Percentiles rank a stretch among this genome's conserved stretches.
Conservation (phyloP, 495 filamentous ascomycete species). For the Recurvomyces mirabilis region DNA sequence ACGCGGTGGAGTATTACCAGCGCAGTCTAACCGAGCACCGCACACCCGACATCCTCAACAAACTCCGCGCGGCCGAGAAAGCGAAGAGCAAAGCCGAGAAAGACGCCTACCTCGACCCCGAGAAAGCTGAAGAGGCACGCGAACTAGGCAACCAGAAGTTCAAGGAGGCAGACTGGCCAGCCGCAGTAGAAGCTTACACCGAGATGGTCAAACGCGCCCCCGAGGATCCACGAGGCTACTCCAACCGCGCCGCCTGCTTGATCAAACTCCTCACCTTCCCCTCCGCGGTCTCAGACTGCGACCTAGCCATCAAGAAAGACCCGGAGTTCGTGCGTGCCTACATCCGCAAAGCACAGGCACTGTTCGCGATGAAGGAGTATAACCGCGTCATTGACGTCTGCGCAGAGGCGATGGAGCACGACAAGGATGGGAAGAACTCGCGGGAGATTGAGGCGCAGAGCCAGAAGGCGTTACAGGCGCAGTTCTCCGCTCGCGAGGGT, state of each 20-base stretch:
- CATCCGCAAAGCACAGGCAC: conserved; percentile 85
- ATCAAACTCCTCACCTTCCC: conserved; percentile 96
- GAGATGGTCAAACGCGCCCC: conserved; percentile 97
- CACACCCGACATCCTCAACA: conserved; percentile 83
- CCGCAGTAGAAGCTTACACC: conserved; percentile 82
- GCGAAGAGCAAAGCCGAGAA: conserved; percentile 65
- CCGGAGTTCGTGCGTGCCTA: conserved; percentile 90
- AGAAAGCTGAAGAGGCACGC: conserved; percentile 87
- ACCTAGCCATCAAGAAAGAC: conserved; percentile 80
- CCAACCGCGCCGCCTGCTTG: conserved; percentile 91
- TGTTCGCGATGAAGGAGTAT: conserved; percentile 94
- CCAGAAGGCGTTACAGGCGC: conserved; percentile 85
- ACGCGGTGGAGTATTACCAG: conserved; percentile 84
- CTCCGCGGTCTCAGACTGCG: conserved; percentile 82
- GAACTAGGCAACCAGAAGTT: conserved; percentile 92
- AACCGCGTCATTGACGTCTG: conserved; percentile 85
- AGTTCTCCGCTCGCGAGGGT: conserved; percentile 78
- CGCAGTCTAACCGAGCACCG: conserved; percentile 93
- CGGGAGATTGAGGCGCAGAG: conserved; percentile 88
- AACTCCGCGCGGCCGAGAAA: conserved; percentile 90
- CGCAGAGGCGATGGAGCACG: conserved; percentile 65
- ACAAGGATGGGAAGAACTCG: conserved; percentile 62
- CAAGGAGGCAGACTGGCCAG: conserved; percentile 94
- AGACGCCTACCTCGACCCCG: conserved; percentile 76
- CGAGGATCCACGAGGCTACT: conserved; percentile 86